A percentile compares a stretch with the other conserved stretches of the same genome.
These are phyloP conservation scores for Arabidopsis hybrid DNA, from an alignment of 441 rosid species.

Conservation along the genomic window DNA sequence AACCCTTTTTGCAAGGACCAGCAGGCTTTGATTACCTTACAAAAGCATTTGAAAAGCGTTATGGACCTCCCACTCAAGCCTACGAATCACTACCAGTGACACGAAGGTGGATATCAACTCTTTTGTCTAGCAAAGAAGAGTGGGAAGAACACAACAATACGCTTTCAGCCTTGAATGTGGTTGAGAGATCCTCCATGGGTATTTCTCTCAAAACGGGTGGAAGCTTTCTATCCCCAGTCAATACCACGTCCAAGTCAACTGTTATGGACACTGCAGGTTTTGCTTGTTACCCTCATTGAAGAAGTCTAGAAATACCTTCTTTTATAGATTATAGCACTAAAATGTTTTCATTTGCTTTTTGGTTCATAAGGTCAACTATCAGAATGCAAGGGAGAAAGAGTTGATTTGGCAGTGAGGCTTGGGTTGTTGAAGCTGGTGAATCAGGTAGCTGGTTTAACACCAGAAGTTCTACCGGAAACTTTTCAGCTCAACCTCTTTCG, in stretches of 20 bases:
- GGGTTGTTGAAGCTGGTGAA: constrained; percentile 81
- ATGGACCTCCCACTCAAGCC: constrained; percentile 67
- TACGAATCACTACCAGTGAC: constrained; percentile 61
- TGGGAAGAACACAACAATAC: constrained; percentile 75
- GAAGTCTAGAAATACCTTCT: not conserved
- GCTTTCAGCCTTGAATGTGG: constrained; percentile 54
- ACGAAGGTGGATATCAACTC: constrained; percentile 67
- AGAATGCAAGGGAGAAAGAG: constrained; percentile 77
- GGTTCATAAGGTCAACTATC: constrained; percentile 47
- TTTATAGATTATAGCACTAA: not conserved
- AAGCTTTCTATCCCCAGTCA: constrained; percentile 50
- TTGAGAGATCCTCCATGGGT: constrained; percentile 48
- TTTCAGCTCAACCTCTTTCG: constrained; percentile 70
- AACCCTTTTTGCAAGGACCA: constrained; percentile 82
- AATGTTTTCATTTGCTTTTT: constrained; percentile 10
- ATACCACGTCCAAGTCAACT: constrained; percentile 34
- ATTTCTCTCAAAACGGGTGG: constrained; percentile 83
- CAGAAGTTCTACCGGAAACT: constrained; percentile 75
- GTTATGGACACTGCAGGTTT: constrained; percentile 52
- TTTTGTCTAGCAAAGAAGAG: constrained; percentile 58
- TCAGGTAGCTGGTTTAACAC: constrained; percentile 65
- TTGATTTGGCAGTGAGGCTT: constrained; percentile 77
- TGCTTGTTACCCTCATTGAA: constrained; percentile 18
- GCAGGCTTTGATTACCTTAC: constrained; percentile 83
- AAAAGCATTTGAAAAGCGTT: constrained; percentile 64